Conservation (phyloP, 208 protist genomes). For the Endotrypanum monterogeii region DNA sequence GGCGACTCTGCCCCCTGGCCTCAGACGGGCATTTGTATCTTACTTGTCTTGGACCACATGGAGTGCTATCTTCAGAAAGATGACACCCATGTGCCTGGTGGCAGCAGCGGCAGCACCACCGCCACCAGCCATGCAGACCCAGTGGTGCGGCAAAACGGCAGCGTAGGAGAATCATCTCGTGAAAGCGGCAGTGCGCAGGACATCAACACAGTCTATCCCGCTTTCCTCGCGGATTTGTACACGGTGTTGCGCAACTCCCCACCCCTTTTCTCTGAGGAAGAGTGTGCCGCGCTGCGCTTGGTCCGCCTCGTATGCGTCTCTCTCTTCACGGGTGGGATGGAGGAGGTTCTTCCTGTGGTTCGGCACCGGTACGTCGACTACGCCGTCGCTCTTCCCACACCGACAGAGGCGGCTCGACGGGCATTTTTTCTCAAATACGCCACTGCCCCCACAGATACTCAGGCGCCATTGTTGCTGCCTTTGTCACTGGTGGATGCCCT, state of each 20-base stretch:
- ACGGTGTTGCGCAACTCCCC: slow-evolving; percentile 45
- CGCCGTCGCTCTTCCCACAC: slow-evolving; percentile 48
- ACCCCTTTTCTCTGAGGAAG: slow-evolving; percentile 34
- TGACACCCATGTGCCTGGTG: not conserved
- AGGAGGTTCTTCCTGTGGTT: slow-evolving; percentile 48
- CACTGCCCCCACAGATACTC: not conserved
- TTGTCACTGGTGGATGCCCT: slow-evolving; percentile 34
- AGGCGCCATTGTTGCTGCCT: slow-evolving; percentile 3
- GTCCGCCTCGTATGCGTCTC: slow-evolving; percentile 38
- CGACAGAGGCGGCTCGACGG: slow-evolving; percentile 51
- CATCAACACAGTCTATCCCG: slow-evolving; percentile 33
- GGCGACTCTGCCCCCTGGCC: not conserved
- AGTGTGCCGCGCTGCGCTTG: slow-evolving; percentile 29
- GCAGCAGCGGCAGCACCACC: not conserved
- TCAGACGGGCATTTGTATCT: slow-evolving; percentile 14
- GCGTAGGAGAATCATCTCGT: not conserved
- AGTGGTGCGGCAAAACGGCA: not conserved
- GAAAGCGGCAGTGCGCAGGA: not conserved
- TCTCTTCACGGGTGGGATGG: slow-evolving; percentile 49
- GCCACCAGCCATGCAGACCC: no score
- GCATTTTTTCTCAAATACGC: slow-evolving; percentile 41
- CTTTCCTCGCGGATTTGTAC: slow-evolving; percentile 58
- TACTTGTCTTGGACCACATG: slow-evolving; percentile 72
- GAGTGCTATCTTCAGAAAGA: slow-evolving; percentile 50
- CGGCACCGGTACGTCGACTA: slow-evolving; percentile 53